Percentiles rank a stretch among this genome's conserved stretches.
Conservation (phyloP, 805 yeast species). For the Saturnispora besseyi region DNA sequence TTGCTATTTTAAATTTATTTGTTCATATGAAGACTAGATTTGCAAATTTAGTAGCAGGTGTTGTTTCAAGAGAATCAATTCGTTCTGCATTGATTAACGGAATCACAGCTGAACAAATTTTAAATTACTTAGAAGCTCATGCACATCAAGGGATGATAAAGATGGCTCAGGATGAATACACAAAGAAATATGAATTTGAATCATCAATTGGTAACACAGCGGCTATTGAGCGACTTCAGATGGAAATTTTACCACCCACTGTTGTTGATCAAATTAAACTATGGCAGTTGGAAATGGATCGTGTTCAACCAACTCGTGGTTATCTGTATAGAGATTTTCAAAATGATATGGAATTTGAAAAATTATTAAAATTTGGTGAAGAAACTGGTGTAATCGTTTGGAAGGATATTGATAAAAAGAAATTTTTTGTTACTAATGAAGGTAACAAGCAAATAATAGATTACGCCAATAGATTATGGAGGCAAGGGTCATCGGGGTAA, state of each 20-base stretch:
- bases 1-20: slow-evolving; percentile 82
- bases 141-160: slow-evolving; percentile 89
- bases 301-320: slow-evolving; percentile 82
- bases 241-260: slow-evolving; percentile 80
- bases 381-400: slow-evolving; percentile 91
- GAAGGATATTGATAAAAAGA: slow-evolving; percentile 60
- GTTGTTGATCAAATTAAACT: slow-evolving; percentile 92
- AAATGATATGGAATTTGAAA: slow-evolving; percentile 65
- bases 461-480: slow-evolving; percentile 61
- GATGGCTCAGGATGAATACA: slow-evolving; percentile 58
- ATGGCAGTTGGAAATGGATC: slow-evolving; percentile 94
- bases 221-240: slow-evolving; percentile 38
- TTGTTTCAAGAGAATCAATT: slow-evolving; percentile 85
- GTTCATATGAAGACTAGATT: slow-evolving; percentile 80
- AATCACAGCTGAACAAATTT: slow-evolving; percentile 90
- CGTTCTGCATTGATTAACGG: slow-evolving; percentile 79
- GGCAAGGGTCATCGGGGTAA: slow-evolving; percentile 12
- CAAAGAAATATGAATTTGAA: slow-evolving; percentile 59
- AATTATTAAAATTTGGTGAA: slow-evolving; percentile 65
- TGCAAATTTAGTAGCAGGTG: slow-evolving; percentile 88
- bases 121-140: slow-evolving; percentile 79
- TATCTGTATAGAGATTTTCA: slow-evolving; percentile 81
- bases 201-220: slow-evolving; percentile 31
- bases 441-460: slow-evolving; percentile 89
- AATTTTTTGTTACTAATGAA: slow-evolving; percentile 80